Percentiles rank a stretch among this genome's conserved stretches.
phyloP scores from a whole-genome alignment of 2,329 filamentous ascomycete species.

The Myriosclerotinia scirpicola region DNA sequence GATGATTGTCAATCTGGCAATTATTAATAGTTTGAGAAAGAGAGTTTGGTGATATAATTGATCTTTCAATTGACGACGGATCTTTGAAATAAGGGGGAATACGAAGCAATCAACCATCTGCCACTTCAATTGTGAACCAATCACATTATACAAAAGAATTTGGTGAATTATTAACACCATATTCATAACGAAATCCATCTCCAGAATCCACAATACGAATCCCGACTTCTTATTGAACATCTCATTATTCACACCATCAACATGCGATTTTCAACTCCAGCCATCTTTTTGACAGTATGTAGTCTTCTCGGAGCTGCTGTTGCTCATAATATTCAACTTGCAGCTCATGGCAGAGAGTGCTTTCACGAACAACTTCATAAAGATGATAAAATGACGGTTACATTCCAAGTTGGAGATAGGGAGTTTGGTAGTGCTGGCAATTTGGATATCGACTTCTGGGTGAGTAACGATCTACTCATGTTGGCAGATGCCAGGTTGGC shows the following conservation, averaged over 20 bases:
- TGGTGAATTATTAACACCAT: not conserved
- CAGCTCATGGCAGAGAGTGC: slow-evolving; percentile 91
- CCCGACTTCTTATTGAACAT: too few species aligned
- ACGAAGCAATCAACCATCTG: not conserved
- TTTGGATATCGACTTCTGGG: slow-evolving; percentile 97
- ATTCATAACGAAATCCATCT: not conserved
- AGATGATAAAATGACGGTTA: slow-evolving; percentile 98
- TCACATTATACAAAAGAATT: not conserved
- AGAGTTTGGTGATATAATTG: not conserved
- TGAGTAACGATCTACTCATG: slow-evolving; percentile 50
- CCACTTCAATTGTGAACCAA: slow-evolving; percentile 4
- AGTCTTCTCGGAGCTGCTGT: slow-evolving; percentile 54
- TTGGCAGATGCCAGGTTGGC: not conserved
- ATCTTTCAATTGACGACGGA: too few species aligned
- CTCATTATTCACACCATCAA: slow-evolving; percentile 12
- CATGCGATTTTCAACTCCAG: slow-evolving; percentile 41
- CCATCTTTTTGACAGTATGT: slow-evolving; percentile 36
- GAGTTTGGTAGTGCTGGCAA: slow-evolving; percentile 95
- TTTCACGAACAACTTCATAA: slow-evolving; percentile 92
- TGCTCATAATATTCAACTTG: slow-evolving; percentile 95
- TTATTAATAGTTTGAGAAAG: not conserved
- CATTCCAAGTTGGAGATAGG: slow-evolving; percentile 95
- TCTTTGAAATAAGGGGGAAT: not conserved
- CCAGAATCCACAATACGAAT: not conserved
- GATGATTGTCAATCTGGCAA: slow-evolving; percentile 12